A percentile compares a stretch with the other conserved stretches of the same genome.
Evolutionary conservation across 176 grass and related monocot genomes (phyloP).

Genomic region (Miscanthus lutarioriparius): DNA sequence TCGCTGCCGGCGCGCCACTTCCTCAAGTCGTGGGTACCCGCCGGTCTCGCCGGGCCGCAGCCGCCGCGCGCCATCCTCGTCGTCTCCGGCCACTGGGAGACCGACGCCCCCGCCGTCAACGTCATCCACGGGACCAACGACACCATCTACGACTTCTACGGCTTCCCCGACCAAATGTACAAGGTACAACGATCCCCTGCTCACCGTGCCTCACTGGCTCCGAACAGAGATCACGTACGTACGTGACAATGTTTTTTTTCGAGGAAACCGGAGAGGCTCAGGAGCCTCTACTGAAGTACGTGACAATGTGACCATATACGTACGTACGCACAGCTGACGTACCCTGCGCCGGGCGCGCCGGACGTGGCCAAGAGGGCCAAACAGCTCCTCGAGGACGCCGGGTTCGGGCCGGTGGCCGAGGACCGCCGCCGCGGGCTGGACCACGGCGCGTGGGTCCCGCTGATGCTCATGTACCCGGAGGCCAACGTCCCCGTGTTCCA

Average conservation of each 20-base stretch:
- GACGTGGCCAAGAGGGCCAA: constrained; percentile 54
- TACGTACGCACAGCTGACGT: neutral
- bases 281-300: too few relatives aligned
- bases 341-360: constrained; percentile 46
- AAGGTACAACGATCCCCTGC: constrained; percentile 31
- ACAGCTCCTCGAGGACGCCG: constrained; percentile 59
- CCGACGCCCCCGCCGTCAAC: constrained; percentile 50
- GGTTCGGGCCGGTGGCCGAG: constrained; percentile 36
- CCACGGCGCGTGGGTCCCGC: constrained; percentile 65
- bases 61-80: constrained; percentile 63
- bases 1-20: constrained; percentile 61
- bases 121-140: constrained; percentile 48
- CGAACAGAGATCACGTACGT: too few relatives aligned
- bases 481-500: constrained; percentile 66
- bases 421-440: constrained; percentile 54
- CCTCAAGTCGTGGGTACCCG: constrained; percentile 65
- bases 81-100: constrained; percentile 80
- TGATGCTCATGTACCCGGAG: constrained; percentile 78
- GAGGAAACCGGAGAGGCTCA: too few relatives aligned
- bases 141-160: constrained; percentile 69
- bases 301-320: too few relatives aligned
- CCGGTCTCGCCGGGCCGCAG: constrained; percentile 39
- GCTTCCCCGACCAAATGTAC: constrained; percentile 68
- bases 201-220: too few relatives aligned
- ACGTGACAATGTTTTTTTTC: too few relatives aligned